Evolutionary conservation across 2,329 filamentous ascomycete genomes (phyloP).

Genomic region (Daldinia eschscholtzii): DNA sequence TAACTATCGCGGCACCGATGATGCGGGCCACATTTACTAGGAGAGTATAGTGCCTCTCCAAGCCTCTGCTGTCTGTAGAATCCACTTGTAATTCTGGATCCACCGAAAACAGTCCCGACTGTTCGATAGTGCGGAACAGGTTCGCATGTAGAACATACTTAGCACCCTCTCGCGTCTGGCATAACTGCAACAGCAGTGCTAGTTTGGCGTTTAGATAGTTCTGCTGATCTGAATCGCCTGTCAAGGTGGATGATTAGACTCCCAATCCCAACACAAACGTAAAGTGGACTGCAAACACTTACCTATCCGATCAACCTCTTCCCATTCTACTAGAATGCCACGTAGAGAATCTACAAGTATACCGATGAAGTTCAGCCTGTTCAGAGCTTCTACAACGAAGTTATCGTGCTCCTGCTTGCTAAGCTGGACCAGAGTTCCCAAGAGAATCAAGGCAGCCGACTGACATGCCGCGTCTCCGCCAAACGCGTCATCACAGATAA

Average conservation of each 20-base stretch:
- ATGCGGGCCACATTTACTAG: slow-evolving; percentile 85
- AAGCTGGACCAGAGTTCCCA: slow-evolving; percentile 81
- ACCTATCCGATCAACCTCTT: slow-evolving; percentile 69
- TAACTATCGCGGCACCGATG: slow-evolving; percentile 83
- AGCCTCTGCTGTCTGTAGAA: slow-evolving; percentile 74
- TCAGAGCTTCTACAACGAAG: slow-evolving; percentile 82
- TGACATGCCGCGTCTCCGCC: slow-evolving; percentile 85
- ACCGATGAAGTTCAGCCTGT: slow-evolving; percentile 89
- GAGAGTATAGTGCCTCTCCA: slow-evolving; percentile 86
- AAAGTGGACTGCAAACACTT: slow-evolving; percentile 51
- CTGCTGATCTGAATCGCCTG: slow-evolving; percentile 59
- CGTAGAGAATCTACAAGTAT: slow-evolving; percentile 91
- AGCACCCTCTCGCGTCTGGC: slow-evolving; percentile 86
- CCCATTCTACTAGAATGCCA: slow-evolving; percentile 79
- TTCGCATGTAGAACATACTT: slow-evolving; percentile 89
- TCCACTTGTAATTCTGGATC: slow-evolving; percentile 93
- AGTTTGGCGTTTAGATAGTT: slow-evolving; percentile 78
- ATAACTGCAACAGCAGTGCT: slow-evolving; percentile 84
- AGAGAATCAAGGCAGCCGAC: slow-evolving; percentile 85
- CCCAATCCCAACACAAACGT: slow-evolving; percentile 8
- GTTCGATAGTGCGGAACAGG: slow-evolving; percentile 83
- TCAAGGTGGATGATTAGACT: slow-evolving; percentile 34
- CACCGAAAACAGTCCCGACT: slow-evolving; percentile 86
- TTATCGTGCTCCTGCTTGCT: slow-evolving; percentile 78
- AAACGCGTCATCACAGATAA: slow-evolving; percentile 93